These are phyloP conservation scores for Synchytrium microbalum DNA, from an alignment of 371 early-diverging fungal genomes.

Conservation along the genomic window DNA sequence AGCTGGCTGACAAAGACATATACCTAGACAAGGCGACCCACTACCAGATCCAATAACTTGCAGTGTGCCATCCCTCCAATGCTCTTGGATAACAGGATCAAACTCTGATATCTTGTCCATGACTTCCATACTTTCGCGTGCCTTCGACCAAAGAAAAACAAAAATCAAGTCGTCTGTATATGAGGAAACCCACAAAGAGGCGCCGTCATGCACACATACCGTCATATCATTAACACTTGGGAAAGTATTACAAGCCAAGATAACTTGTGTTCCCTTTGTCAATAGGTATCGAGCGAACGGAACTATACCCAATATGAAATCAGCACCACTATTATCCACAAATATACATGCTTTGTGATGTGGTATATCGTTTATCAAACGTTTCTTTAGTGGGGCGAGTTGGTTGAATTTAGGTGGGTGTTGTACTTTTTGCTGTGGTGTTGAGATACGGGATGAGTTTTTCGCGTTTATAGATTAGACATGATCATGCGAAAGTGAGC, in stretches of 20 bases:
- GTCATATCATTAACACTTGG: conserved; percentile 71
- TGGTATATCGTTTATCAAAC: conserved; percentile 15
- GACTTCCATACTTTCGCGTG: conserved; percentile 40
- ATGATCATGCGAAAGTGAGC: not conserved
- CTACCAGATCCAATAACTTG: conserved; percentile 54
- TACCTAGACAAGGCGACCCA: conserved; percentile 52
- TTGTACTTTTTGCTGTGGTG: conserved; percentile 24
- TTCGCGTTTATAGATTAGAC: not conserved
- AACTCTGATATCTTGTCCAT: conserved; percentile 26
- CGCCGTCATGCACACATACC: conserved; percentile 11
- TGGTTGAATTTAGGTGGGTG: conserved; percentile 35
- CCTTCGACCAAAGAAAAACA: conserved; percentile 7
- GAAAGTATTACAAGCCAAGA: conserved; percentile 57
- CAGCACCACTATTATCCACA: conserved; percentile 67
- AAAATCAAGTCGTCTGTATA: not conserved
- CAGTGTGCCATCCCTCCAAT: conserved; percentile 24
- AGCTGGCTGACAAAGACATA: not conserved
- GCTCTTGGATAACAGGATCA: conserved; percentile 32
- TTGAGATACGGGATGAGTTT: not conserved
- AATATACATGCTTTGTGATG: conserved; percentile 54
- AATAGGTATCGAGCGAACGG: conserved; percentile 55
- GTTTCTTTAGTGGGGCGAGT: conserved; percentile 23
- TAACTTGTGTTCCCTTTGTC: conserved; percentile 39
- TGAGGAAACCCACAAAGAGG: not conserved
- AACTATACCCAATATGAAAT: conserved; percentile 55